Evolutionary conservation across 805 yeast genomes (phyloP), one percentile per base, ranked within the genome.

Genomic region (Wickerhamomyces silvicola): DNA sequence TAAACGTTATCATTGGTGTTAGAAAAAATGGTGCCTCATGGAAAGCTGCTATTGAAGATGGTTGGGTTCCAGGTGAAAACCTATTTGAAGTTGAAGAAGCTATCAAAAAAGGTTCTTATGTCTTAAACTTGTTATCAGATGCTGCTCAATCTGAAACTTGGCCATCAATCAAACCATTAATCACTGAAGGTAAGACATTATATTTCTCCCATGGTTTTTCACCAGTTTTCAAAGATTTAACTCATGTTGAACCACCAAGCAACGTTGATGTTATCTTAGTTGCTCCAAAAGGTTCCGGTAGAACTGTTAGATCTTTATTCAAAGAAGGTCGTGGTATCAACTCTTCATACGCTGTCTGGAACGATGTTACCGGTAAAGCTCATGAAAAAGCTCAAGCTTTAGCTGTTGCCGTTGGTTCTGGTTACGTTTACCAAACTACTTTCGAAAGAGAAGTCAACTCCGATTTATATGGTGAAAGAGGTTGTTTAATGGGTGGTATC

Each of bases 291-390:
- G 98, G 98, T 65, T 90, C 97, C 45, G 98, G 98, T 72, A 87
- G 98, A 77, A 92, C 98, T 54, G 98, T 92, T 54, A 85, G 98
- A 78, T 81, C 97, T 45, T 74, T 92, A 59, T 92, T 92, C 92
- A 90, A 92, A 76, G 98, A 92, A 75, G 98, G 98, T 65, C 88
- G 98, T 72, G 98, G 98, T 78, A 92, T 92, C 67, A 92, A 92
- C 90, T 92, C 98, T 34, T 90, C 97, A 37, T 92, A 85, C 72
- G 98, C 98, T 52, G 96, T 92, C 64, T 92, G 96, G 96, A 94
- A 92, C 72, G 97, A 92, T 66, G 97, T 90, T 48, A 67, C 96
- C 56, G 97, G 98, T 71, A 85, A 85, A 73, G 98, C 98, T 56
- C 94, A 90, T 72, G 98, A 92, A 78, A 88, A 84, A 72, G 95